A percentile compares a stretch with the other conserved stretches of the same genome.
phyloP scores from a whole-genome alignment of 495 filamentous ascomycete species.

The Melanomma pulvis-pyrius region DNA sequence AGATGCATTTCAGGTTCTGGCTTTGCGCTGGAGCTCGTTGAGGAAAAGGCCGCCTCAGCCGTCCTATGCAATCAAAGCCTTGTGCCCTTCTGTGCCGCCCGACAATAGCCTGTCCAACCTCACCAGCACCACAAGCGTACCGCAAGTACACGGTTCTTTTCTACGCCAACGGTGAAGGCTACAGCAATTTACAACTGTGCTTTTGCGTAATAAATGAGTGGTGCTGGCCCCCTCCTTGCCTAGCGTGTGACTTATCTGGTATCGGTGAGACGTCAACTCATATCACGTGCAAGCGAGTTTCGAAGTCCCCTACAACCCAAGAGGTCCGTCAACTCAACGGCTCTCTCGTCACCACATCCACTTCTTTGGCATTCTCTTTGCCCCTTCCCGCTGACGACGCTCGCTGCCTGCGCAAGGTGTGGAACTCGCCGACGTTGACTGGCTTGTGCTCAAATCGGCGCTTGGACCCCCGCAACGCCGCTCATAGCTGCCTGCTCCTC shows the following conservation, averaged over 20 bases:
- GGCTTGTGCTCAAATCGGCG: not conserved
- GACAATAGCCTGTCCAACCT: not conserved
- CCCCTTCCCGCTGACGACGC: not conserved
- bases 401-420: not conserved
- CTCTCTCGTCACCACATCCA: not conserved
- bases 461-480: not conserved
- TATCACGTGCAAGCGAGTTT: not conserved
- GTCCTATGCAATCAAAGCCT: not conserved
- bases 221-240: not conserved
- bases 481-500: conserved; percentile 16
- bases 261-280: not conserved
- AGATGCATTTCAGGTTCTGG: not conserved
- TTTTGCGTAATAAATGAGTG: not conserved
- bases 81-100: not conserved
- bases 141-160: no score
- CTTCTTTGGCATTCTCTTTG: not conserved
- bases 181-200: not conserved
- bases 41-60: not conserved
- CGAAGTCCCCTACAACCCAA: not conserved
- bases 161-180: not conserved
- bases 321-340: not conserved
- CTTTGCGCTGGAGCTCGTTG: not conserved
- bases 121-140: not conserved
- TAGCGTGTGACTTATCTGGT: not conserved
- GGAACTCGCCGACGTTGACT: not conserved